A percentile compares a stretch with the other conserved stretches of the same genome.
phyloP scores from a whole-genome alignment of 2,329 filamentous ascomycete species.

The Cadophora luteo-olivacea region DNA sequence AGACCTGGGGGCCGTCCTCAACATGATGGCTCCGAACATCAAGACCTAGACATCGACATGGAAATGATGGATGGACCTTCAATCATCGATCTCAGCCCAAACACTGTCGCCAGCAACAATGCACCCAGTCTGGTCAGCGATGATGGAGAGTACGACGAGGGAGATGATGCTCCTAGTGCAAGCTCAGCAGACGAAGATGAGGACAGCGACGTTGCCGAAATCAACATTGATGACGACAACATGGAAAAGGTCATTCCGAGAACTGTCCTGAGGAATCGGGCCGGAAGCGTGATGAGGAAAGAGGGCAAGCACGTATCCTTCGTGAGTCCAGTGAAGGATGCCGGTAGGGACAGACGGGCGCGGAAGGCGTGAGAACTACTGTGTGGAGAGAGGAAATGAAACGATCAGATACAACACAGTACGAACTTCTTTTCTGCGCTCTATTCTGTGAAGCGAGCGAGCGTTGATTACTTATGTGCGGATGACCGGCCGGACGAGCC shows the following conservation, averaged over 20 bases:
- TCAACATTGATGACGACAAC: slow-evolving; percentile 61
- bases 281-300: slow-evolving; percentile 39
- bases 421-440: slow-evolving; percentile 22
- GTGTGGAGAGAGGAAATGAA: background rate
- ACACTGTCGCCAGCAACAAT: slow-evolving; percentile 74
- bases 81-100: slow-evolving; percentile 71
- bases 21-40: slow-evolving; percentile 27
- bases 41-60: slow-evolving; percentile 42
- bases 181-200: slow-evolving; percentile 57
- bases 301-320: slow-evolving; percentile 47
- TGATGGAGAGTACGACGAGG: slow-evolving; percentile 79
- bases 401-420: background rate
- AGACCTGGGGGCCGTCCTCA: slow-evolving; percentile 31
- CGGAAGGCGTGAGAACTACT: slow-evolving; percentile 23
- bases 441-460: slow-evolving; percentile 26
- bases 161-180: slow-evolving; percentile 60
- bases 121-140: slow-evolving; percentile 82
- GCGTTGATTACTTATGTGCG: background rate
- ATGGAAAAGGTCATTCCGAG: slow-evolving; percentile 41
- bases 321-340: slow-evolving; percentile 43
- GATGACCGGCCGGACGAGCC: background rate
- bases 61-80: slow-evolving; percentile 58
- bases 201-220: slow-evolving; percentile 68
- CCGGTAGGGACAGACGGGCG: slow-evolving; percentile 36
- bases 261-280: slow-evolving; percentile 37